Evolutionary conservation across 768 basidiomycete genomes (phyloP).

Genomic region (Boletus subparvulus): DNA sequence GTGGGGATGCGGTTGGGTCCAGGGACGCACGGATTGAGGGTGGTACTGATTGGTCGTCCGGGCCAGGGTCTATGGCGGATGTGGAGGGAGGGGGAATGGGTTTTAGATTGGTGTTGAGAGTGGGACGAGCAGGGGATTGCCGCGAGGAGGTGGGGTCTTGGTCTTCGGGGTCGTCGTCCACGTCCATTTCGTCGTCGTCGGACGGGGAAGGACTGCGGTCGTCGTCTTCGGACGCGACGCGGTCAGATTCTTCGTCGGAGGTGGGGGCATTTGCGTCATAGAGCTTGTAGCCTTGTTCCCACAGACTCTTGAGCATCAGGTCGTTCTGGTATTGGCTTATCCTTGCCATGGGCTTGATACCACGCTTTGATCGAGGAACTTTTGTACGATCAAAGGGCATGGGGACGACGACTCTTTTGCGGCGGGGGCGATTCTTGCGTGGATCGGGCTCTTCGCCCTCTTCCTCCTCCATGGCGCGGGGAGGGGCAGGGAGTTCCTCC

Average conservation of each 20-base stretch:
- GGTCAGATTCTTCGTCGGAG: slow-evolving; percentile 21
- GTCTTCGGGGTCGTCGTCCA: slow-evolving; percentile 32
- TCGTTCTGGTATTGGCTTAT: neutral
- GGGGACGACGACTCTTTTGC: slow-evolving; percentile 17
- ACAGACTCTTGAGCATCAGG: slow-evolving; percentile 4
- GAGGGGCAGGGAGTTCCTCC: slow-evolving; percentile 44
- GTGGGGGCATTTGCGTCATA: slow-evolving; percentile 20
- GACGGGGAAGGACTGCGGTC: slow-evolving; percentile 11
- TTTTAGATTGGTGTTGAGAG: slow-evolving; percentile 17
- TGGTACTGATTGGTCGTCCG: slow-evolving; percentile 18
- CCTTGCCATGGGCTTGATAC: neutral
- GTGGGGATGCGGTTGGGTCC: slow-evolving; percentile 21
- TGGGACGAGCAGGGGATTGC: slow-evolving; percentile 21
- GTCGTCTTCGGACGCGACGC: slow-evolving; percentile 6
- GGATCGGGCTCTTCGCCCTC: slow-evolving; percentile 42
- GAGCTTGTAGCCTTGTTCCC: slow-evolving; percentile 19
- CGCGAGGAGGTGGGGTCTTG: slow-evolving; percentile 25
- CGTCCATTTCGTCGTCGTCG: slow-evolving; percentile 28
- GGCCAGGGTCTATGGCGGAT: slow-evolving; percentile 22
- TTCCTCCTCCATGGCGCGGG: slow-evolving; percentile 62
- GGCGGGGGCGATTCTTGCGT: slow-evolving; percentile 15
- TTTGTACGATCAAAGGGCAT: slow-evolving; percentile 18
- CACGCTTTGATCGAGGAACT: slow-evolving; percentile 21
- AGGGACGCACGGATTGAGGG: slow-evolving; percentile 19
- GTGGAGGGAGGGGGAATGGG: slow-evolving; percentile 2